Percentiles rank a stretch among this genome's conserved stretches.
These are phyloP conservation scores for Puccinia hordei DNA, from an alignment of 1,284 basidiomycete genomes.

Conservation along the genomic window DNA sequence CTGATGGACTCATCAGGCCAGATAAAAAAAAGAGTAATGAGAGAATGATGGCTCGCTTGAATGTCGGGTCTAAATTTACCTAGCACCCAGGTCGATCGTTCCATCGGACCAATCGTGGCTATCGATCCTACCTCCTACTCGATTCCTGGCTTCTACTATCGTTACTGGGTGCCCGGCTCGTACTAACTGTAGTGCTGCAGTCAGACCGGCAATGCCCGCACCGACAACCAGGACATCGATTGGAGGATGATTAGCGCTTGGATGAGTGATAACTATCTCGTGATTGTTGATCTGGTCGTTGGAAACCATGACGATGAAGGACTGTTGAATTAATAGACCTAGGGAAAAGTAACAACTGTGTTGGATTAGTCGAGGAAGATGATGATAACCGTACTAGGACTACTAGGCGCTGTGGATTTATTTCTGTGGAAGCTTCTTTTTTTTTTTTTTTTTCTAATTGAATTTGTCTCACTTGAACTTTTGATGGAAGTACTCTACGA, in stretches of 20 bases:
- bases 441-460: neutral
- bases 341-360: neutral
- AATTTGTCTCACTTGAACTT: neutral
- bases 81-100: constrained; percentile 45
- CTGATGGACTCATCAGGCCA: neutral
- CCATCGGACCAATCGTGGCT: constrained; percentile 13
- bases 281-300: no score
- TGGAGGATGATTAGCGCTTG: neutral
- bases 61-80: constrained; percentile 21
- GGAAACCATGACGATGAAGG: constrained; percentile 13
- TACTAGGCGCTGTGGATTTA: neutral
- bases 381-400: neutral
- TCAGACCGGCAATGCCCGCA: constrained; percentile 35
- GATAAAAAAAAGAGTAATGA: neutral
- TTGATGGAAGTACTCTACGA: no score
- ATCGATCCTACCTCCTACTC: constrained; percentile 38
- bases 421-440: neutral
- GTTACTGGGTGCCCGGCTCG: constrained; percentile 17
- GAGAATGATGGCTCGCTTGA: constrained; percentile 8
- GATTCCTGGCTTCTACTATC: constrained; percentile 47
- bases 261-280: neutral
- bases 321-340: neutral
- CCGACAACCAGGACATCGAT: constrained; percentile 42
- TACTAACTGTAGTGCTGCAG: constrained; percentile 15
- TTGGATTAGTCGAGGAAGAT: neutral